phyloP scores from a whole-genome alignment of 352 stramenopile species.

The Phytophthora crassamura region DNA sequence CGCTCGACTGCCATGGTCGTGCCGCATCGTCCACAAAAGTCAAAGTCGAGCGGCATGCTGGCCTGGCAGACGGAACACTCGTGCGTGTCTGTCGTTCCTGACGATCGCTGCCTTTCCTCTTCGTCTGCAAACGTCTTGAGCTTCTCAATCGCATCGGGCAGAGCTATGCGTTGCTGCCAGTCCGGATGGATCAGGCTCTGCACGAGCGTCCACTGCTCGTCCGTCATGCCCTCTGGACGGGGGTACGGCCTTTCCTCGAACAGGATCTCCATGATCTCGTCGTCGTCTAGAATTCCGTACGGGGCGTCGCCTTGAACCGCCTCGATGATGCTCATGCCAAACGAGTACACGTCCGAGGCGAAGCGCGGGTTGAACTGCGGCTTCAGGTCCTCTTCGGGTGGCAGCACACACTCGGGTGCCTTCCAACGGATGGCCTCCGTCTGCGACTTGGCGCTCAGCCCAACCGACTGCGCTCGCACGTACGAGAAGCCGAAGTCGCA shows the following conservation, averaged over 20 bases:
- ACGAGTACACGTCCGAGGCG: constrained; percentile 37
- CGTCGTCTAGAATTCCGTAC: constrained; percentile 24
- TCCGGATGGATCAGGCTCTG: constrained; percentile 13
- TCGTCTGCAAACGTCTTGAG: constrained; percentile 24
- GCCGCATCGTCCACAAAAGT: constrained; percentile 11
- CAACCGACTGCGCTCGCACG: constrained; percentile 24
- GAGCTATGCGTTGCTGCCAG: constrained; percentile 9
- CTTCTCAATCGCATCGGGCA: constrained; percentile 13
- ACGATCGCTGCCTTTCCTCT: background rate
- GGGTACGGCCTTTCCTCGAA: constrained; percentile 17
- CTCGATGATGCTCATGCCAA: constrained; percentile 48
- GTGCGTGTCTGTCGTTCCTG: background rate
- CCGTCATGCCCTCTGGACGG: constrained; percentile 14
- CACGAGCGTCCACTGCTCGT: constrained; percentile 29
- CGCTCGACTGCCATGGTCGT: background rate
- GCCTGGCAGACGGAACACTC: background rate
- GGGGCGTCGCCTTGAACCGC: constrained; percentile 22
- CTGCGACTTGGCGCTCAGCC: constrained; percentile 23
- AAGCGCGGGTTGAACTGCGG: constrained; percentile 19
- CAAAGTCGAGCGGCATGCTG: constrained; percentile 7
- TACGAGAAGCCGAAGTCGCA: constrained; percentile 43
- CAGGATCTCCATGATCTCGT: constrained; percentile 18
- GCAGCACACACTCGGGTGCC: constrained; percentile 34
- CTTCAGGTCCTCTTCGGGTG: constrained; percentile 2
- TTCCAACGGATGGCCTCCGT: constrained; percentile 36